Percentiles rank a stretch among this genome's conserved stretches.
Evolutionary conservation across 208 protist genomes (phyloP).

Genomic region (Trypanosoma conorhini): DNA sequence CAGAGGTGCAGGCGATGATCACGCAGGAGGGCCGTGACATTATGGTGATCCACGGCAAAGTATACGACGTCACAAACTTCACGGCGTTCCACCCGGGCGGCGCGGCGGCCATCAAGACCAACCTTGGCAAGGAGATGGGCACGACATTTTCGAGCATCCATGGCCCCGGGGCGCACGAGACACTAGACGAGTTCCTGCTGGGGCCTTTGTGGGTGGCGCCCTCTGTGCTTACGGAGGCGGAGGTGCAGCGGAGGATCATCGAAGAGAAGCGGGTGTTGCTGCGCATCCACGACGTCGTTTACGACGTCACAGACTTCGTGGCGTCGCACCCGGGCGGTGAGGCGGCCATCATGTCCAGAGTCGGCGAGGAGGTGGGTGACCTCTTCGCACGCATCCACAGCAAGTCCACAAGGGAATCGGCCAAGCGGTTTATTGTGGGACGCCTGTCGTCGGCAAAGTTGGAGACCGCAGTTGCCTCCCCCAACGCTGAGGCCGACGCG

Average conservation of each 20-base stretch:
- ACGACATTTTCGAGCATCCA: conserved; percentile 7
- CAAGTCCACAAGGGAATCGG: conserved; percentile 33
- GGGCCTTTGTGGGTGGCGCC: background rate
- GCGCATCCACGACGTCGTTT: conserved; percentile 54
- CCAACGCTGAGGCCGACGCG: background rate
- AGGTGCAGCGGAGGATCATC: conserved; percentile 31
- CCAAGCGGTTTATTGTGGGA: conserved; percentile 49
- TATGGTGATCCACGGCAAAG: conserved; percentile 49
- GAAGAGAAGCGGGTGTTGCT: conserved; percentile 39
- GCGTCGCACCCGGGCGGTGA: conserved; percentile 60
- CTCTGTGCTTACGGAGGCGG: conserved; percentile 21
- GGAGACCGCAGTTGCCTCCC: background rate
- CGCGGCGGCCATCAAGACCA: conserved; percentile 3
- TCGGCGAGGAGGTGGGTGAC: conserved; percentile 61
- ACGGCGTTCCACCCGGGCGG: conserved; percentile 52
- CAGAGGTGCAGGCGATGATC: conserved; percentile 30
- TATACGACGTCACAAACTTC: conserved; percentile 61
- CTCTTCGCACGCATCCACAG: conserved; percentile 78
- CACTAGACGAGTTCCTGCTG: background rate
- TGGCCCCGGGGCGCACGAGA: background rate
- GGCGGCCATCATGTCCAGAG: conserved; percentile 3
- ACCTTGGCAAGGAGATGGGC: conserved; percentile 48
- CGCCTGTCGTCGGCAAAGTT: conserved; percentile 6
- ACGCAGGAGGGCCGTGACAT: conserved; percentile 31
- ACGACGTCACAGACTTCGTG: conserved; percentile 60